Evolutionary conservation across 2,329 filamentous ascomycete species (phyloP), one percentile per base, ranked within the genome.

Genomic region (Thelonectria blattea): DNA sequence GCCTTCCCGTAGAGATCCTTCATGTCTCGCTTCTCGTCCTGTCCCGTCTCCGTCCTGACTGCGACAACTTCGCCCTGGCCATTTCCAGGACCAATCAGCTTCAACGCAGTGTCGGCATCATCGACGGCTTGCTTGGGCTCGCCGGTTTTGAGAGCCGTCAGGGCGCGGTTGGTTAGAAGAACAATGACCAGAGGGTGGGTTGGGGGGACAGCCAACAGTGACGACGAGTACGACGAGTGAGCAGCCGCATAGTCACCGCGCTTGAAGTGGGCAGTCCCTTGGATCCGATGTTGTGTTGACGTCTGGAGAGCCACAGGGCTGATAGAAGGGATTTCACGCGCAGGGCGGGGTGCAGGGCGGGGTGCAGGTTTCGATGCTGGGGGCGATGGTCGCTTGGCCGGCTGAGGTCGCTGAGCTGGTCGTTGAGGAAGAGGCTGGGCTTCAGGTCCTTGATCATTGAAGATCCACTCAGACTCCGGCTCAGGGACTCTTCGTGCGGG

Each of bases 1-100:
- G 94, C 94, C 76, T 98, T 99, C 54, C 92, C 93, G 72, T 91
- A 98, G 63, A 97, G 91, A 17, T 97, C 93, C 64, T 87, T 90
- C 91, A 99, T 96, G 49, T 94, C 90, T 67, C 96, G 95, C 18
- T 80, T 80, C 57, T 89, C 83, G 34, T 88, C 84, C 42, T 78
- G 78, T n/a, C 80, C 78, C 56, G 84, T 84, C 6, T 80, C 79
- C 20, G 81, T 83, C 22, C 81, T 83, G 0, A 97, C 80, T 18
- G 89, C 83, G 45, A 99, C 92, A 7, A 80, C 85, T 77, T 99
- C 95, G 17, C 87, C 88, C 66, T 93, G 89, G 4, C 95, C 95
- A 64, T 87, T 89, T 2, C 86, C 85, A 0, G 88, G 81, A 0
- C 95, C 95, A 62, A 99, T 97, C 42, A 97, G 80, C 14, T 82